Evolutionary conservation across 2,329 filamentous ascomycete species (phyloP).

Genomic region (Arthrobotrys sinensis): DNA sequence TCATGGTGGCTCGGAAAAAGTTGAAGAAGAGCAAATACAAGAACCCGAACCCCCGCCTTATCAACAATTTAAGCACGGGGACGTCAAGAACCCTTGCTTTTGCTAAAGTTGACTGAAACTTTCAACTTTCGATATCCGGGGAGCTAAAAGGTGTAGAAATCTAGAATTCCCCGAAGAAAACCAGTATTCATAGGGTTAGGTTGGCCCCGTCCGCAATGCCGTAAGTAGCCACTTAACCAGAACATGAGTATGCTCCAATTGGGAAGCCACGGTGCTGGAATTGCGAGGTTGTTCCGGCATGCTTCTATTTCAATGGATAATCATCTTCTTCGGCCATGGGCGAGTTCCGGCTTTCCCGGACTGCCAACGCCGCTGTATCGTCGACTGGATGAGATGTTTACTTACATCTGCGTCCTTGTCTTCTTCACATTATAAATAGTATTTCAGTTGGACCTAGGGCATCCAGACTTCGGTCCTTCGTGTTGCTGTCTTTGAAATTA

Average conservation of each 20-base stretch:
- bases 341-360: neutral
- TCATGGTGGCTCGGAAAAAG: constrained; percentile 96
- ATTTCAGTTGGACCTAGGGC: neutral
- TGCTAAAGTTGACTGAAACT: constrained; percentile 52
- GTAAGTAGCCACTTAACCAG: neutral
- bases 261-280: neutral
- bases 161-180: neutral
- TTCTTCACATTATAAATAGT: neutral
- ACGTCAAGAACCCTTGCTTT: constrained; percentile 51
- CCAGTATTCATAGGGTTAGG: neutral
- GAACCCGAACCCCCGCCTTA: constrained; percentile 78
- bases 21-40: constrained; percentile 89
- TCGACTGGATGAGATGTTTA: neutral
- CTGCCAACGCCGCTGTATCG: neutral
- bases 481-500: neutral
- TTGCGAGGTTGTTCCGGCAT: neutral
- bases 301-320: neutral
- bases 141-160: neutral
- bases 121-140: neutral
- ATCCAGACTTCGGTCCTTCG: constrained; percentile 1
- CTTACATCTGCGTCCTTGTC: neutral
- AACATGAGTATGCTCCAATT: neutral
- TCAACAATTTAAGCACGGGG: constrained; percentile 78
- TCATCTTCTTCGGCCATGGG: constrained; percentile 6
- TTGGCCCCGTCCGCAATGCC: neutral